Base-by-base conservation (phyloP, 2,329 filamentous ascomycete genomes). In the Talaromyces sp. region DNA sequence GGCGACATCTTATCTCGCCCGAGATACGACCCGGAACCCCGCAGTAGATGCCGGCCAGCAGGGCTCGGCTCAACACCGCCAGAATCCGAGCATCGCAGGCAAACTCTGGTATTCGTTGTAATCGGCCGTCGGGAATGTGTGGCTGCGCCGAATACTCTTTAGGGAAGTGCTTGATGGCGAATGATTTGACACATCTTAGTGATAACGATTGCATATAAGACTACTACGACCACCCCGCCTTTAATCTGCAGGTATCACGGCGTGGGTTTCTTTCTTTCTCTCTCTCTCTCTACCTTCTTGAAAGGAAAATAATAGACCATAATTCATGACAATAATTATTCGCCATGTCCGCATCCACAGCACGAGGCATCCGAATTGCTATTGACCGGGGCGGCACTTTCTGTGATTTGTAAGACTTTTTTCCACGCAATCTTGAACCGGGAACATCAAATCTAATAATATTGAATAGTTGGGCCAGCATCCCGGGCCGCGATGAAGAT, bases 341-440 rank as follows among this genome's bases (percentile, higher is more conserved):
- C 58, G 56, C n/a, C 52, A 60, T 60, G 59, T 23, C 59, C 12
- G n/a, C 14, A 12, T 44, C 59, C 16, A 23, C 23, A n/a, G 56
- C 33, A 23, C 47, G 44, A 27, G 62, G 62, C 18, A 62, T 64
- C 7, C 55, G 62, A 50, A 64, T 64, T 31, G 62, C 62, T 7
- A 64, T 64, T 57, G 68, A 69, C 40, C 44, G 67, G 14, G 67
- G 67, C n/a, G 67, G 67, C 10, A 68, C 67, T 30, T 68, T 68
- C 55, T 68, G 66, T 23, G 67, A 68, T 31, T 61, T 66, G 60
- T 61, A 61, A 40, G 60, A 36, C 57, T 30, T 27, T 33, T 28
- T 18, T 27, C 55, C 44, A 36, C 44, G n/a, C n/a, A 5, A 30
- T 12, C n/a, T 6, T 28, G 33, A 47, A 18, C n/a, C 18, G 5